Conservation (phyloP, 2,329 filamentous ascomycete species). For the Bipolaris bicolor region DNA sequence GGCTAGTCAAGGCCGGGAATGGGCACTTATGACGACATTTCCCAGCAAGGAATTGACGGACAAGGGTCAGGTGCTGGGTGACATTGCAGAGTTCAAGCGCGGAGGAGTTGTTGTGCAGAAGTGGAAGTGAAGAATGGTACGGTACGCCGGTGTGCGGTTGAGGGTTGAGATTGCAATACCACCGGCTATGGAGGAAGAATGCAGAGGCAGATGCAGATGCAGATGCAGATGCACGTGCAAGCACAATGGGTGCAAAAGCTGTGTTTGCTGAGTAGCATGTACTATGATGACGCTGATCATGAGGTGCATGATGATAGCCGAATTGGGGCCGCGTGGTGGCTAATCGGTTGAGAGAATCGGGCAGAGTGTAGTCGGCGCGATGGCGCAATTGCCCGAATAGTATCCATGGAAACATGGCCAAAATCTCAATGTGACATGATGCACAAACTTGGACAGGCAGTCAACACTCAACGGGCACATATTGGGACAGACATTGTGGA, state of each 20-base stretch:
- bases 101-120: conserved; percentile 64
- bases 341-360: conserved; percentile 5
- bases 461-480: conserved; percentile 1
- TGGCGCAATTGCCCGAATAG: conserved; percentile 2
- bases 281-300: background rate
- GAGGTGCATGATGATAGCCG: background rate
- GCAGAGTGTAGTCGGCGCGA: background rate
- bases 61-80: conserved; percentile 57
- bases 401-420: background rate
- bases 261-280: background rate
- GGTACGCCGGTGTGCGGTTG: background rate
- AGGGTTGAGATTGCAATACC: background rate
- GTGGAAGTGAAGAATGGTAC: conserved; percentile 50
- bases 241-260: background rate
- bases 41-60: conserved; percentile 81
- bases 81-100: conserved; percentile 58
- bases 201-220: background rate
- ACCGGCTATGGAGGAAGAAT: background rate
- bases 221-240: background rate
- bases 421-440: conserved; percentile 9
- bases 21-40: conserved; percentile 82
- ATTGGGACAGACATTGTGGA: conserved; percentile 4
- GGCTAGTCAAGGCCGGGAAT: conserved; percentile 63
- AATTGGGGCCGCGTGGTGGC: conserved; percentile 2
- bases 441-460: conserved; percentile 7